Base-by-base conservation (phyloP, 495 filamentous ascomycete genomes). In the Thozetella sp. region DNA sequence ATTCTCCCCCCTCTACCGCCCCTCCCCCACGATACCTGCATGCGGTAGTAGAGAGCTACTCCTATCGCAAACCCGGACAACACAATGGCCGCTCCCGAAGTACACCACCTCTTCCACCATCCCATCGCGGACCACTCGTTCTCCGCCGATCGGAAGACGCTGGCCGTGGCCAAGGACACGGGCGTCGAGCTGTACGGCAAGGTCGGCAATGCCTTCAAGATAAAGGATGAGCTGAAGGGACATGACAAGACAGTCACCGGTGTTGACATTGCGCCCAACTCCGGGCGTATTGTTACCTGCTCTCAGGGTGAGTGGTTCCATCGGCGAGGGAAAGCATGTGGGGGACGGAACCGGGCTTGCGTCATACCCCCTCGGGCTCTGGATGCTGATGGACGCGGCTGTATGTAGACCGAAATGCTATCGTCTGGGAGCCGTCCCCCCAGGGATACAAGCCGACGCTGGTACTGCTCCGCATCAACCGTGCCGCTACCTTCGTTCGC, bases 1-100 rank as follows among this genome's bases (percentile, higher is more conserved):
- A 50, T 51, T 26, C 63, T 55, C 23, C 51, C 53, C 60, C 43
- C 52, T 53, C 43, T 27, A 57, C 25, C 19, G 43, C 25, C 25
- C 53, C 50, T 51, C 54, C 43, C 50, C 19, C 52, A 43, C 20
- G 53, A 58, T 19, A 26, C 58, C 19, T 56, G 30, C 25, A 34
- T 51, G 83, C 85, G 91, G 86, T 96, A 97, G 95, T 99, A 88
- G 95, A 99, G 96, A 97, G 93, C 85, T 90, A 86, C 94, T 99
- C 95, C 95, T 97, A 94, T 91, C 91, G 75, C 74, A 25, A 22
- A 4, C 20, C 48, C 26, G 48, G 15, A 37, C 51, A 81, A 51
- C 65, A 74, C 23, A 11, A 98, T 97, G 94, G 81, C 90, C 50
- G 65, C 88, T 59, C 91, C 94, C 58, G 92, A 98, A 78, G 90